phyloP scores from a whole-genome alignment of 805 yeast species.

The Candida nemodendra region DNA sequence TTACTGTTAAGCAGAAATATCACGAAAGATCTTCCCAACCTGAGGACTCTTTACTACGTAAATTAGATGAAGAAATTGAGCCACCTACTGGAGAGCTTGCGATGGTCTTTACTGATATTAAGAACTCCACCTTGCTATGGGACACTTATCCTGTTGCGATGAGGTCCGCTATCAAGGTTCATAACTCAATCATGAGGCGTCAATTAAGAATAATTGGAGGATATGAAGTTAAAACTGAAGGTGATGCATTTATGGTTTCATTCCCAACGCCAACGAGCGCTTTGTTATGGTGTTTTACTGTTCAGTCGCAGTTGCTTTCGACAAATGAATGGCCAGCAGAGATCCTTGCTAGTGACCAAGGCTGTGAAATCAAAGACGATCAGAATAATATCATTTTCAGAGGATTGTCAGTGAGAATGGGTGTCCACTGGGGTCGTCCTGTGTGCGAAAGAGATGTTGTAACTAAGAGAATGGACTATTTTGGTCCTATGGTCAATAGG shows the following conservation, averaged over 20 bases:
- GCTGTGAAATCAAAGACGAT: slow-evolving; percentile 71
- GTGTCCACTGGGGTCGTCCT: slow-evolving; percentile 97
- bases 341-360: slow-evolving; percentile 79
- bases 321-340: slow-evolving; percentile 95
- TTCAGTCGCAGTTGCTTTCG: slow-evolving; percentile 75
- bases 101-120: slow-evolving; percentile 95
- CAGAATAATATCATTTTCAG: slow-evolving; percentile 62
- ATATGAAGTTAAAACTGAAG: slow-evolving; percentile 98
- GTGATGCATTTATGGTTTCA: slow-evolving; percentile 98
- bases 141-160: slow-evolving; percentile 89
- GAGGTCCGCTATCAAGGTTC: slow-evolving; percentile 95
- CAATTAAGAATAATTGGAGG: slow-evolving; percentile 92
- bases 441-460: slow-evolving; percentile 94
- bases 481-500: slow-evolving; percentile 97
- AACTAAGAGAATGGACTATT: slow-evolving; percentile 96
- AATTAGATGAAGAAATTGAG: slow-evolving; percentile 84
- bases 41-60: slow-evolving; percentile 76
- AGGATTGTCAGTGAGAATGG: slow-evolving; percentile 96
- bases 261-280: slow-evolving; percentile 92
- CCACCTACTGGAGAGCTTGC: slow-evolving; percentile 96
- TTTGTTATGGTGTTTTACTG: slow-evolving; percentile 89
- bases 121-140: slow-evolving; percentile 92
- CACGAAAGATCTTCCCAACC: slow-evolving; percentile 46
- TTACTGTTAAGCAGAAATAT: slow-evolving; percentile 34
- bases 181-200: slow-evolving; percentile 91